Conservation (phyloP, 2,329 filamentous ascomycete species). For the Sphaerulina populicola region DNA sequence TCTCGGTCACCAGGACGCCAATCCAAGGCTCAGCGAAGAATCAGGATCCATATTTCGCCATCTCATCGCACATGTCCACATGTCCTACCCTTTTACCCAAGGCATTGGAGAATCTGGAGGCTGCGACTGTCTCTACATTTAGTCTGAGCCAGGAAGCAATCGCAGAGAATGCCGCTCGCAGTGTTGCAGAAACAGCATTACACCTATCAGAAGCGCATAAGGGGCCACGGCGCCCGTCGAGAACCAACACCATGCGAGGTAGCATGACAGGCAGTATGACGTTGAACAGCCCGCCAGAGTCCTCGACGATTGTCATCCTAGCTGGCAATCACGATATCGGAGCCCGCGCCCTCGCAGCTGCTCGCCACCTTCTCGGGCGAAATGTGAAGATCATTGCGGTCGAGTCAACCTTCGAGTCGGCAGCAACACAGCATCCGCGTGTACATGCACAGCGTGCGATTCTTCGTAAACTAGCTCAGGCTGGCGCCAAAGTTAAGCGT, state of each 20-base stretch:
- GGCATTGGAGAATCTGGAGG: conserved; percentile 87
- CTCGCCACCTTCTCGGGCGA: conserved; percentile 76
- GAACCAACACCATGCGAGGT: conserved; percentile 47
- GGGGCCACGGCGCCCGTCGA: conserved; percentile 23
- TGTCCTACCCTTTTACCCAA: conserved; percentile 58
- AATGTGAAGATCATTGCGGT: conserved; percentile 73
- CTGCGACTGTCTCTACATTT: conserved; percentile 78
- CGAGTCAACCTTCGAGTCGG: conserved; percentile 74
- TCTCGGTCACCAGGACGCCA: conserved; percentile 20
- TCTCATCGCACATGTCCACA: conserved; percentile 47
- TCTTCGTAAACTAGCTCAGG: conserved; percentile 61
- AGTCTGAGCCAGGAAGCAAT: conserved; percentile 84
- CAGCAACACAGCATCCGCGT: conserved; percentile 70
- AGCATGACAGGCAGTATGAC: conserved; percentile 51
- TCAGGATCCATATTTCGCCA: conserved; percentile 39
- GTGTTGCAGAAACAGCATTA: conserved; percentile 76
- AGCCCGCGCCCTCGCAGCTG: conserved; percentile 73
- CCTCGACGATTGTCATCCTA: conserved; percentile 62
- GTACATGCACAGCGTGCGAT: conserved; percentile 74
- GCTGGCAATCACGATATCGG: conserved; percentile 93
- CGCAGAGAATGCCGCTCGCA: conserved; percentile 81
- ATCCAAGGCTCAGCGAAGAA: conserved; percentile 16
- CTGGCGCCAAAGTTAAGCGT: conserved; percentile 53
- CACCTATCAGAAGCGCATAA: conserved; percentile 22
- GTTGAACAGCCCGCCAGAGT: conserved; percentile 37